Conservation (phyloP, 106 monocot genomes). For the Allium fistulosum region DNA sequence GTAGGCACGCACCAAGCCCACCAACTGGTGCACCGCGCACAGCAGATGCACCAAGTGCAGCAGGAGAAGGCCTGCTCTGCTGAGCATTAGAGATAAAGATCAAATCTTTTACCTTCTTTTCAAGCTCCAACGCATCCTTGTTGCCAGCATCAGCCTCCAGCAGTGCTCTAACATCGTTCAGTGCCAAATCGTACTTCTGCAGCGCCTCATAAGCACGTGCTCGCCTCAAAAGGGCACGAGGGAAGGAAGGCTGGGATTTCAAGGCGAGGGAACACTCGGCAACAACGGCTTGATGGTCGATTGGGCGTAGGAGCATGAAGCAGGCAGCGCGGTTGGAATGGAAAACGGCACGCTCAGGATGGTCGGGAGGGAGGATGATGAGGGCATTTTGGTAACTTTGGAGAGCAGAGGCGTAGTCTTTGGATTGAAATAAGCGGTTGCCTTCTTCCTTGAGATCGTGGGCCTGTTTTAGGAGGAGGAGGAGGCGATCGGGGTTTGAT, state of each 20-base stretch:
- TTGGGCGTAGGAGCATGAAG: constrained; percentile 76
- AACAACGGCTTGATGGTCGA: constrained; percentile 76
- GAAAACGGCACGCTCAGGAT: constrained; percentile 91
- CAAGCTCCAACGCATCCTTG: constrained; percentile 56
- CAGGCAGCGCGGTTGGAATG: constrained; percentile 97
- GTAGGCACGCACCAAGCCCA: constrained; percentile 87
- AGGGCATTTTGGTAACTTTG: constrained; percentile 72
- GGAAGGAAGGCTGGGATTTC: constrained; percentile 71
- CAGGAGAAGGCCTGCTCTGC: constrained; percentile 54
- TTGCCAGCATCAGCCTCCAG: constrained; percentile 52
- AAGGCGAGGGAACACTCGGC: constrained; percentile 94
- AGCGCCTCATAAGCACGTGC: constrained; percentile 83
- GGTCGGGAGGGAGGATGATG: constrained; percentile 52
- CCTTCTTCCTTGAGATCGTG: constrained; percentile 95
- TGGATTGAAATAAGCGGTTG: constrained; percentile 68
- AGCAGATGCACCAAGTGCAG: constrained; percentile 79
- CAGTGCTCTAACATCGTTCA: constrained; percentile 51
- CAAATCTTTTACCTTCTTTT: constrained; percentile 22
- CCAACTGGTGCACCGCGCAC: constrained; percentile 48
- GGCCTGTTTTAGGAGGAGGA: constrained; percentile 46
- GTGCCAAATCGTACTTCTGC: constrained; percentile 45
- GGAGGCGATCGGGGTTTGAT: constrained; percentile 11
- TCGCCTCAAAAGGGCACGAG: constrained; percentile 86
- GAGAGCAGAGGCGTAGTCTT: constrained; percentile 63
- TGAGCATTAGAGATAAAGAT: neutral